A percentile compares a stretch with the other conserved stretches of the same genome.
These are phyloP conservation scores for Aspergillus uvarum DNA, from an alignment of 2,329 filamentous ascomycete genomes.

Conservation along the genomic window DNA sequence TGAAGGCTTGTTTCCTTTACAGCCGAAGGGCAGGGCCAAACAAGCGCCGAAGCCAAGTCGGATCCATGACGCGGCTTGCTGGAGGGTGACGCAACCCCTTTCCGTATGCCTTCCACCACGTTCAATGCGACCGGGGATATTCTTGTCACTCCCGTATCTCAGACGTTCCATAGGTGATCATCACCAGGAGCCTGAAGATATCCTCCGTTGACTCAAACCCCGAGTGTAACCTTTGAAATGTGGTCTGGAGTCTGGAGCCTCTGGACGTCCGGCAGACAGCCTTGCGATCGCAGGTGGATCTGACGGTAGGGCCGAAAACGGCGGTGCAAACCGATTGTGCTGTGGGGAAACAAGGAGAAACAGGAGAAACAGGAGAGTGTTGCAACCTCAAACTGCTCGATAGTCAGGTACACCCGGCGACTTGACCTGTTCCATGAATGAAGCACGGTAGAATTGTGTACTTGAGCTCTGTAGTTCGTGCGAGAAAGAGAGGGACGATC, in stretches of 20 bases:
- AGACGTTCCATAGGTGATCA: too few relatives aligned
- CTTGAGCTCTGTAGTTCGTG: too few relatives aligned
- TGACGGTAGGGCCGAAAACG: neutral
- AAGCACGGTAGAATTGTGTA: neutral
- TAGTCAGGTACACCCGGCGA: neutral
- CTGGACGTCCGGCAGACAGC: neutral
- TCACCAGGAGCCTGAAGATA: too few relatives aligned
- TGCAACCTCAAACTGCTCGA: neutral
- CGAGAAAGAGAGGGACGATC: neutral
- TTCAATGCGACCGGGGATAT: neutral
- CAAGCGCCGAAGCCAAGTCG: slow-evolving; percentile 8
- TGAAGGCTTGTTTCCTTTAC: neutral
- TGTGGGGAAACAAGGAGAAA: neutral
- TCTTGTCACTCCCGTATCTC: neutral
- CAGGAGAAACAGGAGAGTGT: neutral
- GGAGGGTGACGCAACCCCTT: slow-evolving; percentile 4
- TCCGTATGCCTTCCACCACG: neutral
- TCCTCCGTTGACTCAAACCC: neutral
- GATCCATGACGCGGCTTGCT: slow-evolving; percentile 5
- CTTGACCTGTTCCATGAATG: neutral
- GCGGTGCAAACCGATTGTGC: neutral
- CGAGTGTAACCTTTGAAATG: neutral
- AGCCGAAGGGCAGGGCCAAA: neutral
- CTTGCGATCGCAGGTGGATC: neutral
- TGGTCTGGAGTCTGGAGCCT: neutral